Conservation (phyloP, 2,329 filamentous ascomycete species). For the Clarireedia monteithiana region DNA sequence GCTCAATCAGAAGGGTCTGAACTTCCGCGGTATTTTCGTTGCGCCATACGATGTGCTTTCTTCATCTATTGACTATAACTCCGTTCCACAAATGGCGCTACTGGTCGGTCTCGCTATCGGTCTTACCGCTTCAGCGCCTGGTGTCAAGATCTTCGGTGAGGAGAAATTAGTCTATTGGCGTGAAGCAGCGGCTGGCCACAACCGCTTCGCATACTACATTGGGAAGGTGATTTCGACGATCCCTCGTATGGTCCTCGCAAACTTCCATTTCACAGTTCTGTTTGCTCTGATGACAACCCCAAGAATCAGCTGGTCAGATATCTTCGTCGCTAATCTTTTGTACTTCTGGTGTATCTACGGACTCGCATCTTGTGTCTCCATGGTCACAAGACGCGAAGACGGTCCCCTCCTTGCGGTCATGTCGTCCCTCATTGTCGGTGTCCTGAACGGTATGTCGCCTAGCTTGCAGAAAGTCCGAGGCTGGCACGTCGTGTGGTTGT, state of each 20-base stretch:
- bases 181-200: constrained; percentile 50
- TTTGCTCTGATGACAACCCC: constrained; percentile 4
- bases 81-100: constrained; percentile 45
- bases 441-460: constrained; percentile 46
- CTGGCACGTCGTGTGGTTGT: constrained; percentile 45
- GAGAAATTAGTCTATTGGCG: constrained; percentile 43
- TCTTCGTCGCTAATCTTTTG: constrained; percentile 47
- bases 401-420: constrained; percentile 50
- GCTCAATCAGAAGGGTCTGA: constrained; percentile 39
- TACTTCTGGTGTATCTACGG: constrained; percentile 38
- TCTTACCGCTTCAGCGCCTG: constrained; percentile 45
- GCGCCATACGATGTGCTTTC: constrained; percentile 44
- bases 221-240: constrained; percentile 46
- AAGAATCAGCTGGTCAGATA: constrained; percentile 24
- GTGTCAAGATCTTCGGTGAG: constrained; percentile 35
- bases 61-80: constrained; percentile 40
- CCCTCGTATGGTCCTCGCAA: constrained; percentile 34
- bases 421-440: constrained; percentile 43
- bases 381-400: constrained; percentile 47
- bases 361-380: constrained; percentile 42
- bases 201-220: constrained; percentile 46
- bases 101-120: constrained; percentile 47
- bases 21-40: constrained; percentile 46
- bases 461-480: constrained; percentile 36
- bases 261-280: constrained; percentile 45